Conservation (phyloP, 371 early-diverging fungal species). For the Rhizopus delemar region DNA sequence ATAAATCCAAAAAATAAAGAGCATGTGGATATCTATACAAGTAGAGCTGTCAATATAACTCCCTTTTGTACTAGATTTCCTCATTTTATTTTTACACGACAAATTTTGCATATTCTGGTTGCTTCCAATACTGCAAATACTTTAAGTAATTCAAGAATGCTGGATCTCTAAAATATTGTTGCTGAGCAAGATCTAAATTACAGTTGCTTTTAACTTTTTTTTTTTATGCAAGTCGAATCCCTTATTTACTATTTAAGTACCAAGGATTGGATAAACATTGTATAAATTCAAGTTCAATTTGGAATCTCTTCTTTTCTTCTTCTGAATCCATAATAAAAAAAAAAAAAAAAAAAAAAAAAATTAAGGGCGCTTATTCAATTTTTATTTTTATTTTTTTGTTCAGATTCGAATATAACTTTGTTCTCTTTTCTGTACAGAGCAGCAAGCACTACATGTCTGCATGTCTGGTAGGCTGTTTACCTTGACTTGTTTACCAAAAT, state of each 20-base stretch:
- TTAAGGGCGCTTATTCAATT: background rate
- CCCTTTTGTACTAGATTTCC: background rate
- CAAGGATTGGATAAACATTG: conserved; percentile 93
- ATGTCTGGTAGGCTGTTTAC: conserved; percentile 24
- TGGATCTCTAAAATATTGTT: conserved; percentile 79
- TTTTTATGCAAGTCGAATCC: background rate
- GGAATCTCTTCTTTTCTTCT: conserved; percentile 69
- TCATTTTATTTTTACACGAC: conserved; percentile 63
- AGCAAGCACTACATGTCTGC: background rate
- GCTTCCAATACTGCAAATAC: conserved; percentile 90
- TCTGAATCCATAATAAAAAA: conserved; percentile 22
- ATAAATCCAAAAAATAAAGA: conserved; percentile 79
- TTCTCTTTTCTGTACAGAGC: background rate
- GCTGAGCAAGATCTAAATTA: conserved; percentile 83
- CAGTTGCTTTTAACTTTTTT: background rate
- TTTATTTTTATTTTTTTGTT: conserved; percentile 1
- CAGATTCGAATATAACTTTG: background rate
- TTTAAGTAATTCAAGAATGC: conserved; percentile 84
- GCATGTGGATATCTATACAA: conserved; percentile 82
- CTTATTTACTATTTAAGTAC: conserved; percentile 80
- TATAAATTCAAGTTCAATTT: conserved; percentile 93
- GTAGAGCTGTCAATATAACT: background rate
- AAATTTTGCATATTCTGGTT: conserved; percentile 86
- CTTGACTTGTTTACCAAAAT: conserved; percentile 40
- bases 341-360: conserved; percentile 3